Conservation (phyloP, 129 eudicot species). For the Arctium lappa region DNA sequence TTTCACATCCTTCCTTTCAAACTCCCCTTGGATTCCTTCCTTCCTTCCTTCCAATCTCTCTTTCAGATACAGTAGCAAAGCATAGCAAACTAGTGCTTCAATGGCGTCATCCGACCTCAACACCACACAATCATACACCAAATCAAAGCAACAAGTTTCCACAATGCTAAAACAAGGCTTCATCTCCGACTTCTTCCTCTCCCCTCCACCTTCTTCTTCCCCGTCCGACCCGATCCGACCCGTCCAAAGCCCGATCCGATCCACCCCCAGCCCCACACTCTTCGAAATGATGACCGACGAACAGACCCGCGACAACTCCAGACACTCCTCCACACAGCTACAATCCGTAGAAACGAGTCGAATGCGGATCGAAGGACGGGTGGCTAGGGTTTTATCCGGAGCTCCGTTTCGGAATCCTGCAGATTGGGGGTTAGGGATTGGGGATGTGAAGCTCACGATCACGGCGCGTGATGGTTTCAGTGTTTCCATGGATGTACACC, state of each 20-base stretch:
- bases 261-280: constrained; percentile 76
- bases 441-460: constrained; percentile 80
- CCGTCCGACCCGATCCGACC: constrained; percentile 47
- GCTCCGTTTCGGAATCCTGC: constrained; percentile 54
- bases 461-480: constrained; percentile 59
- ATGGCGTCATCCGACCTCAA: constrained; percentile 50
- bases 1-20: neutral
- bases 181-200: constrained; percentile 65
- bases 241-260: constrained; percentile 34
- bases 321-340: neutral
- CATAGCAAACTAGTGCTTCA: neutral
- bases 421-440: constrained; percentile 45
- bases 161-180: constrained; percentile 92
- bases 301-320: constrained; percentile 46
- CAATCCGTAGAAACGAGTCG: constrained; percentile 21
- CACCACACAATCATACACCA: neutral
- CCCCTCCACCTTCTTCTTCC: constrained; percentile 41
- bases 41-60: neutral
- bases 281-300: constrained; percentile 87
- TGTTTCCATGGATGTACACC: constrained; percentile 67
- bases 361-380: constrained; percentile 43
- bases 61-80: neutral
- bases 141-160: constrained; percentile 57
- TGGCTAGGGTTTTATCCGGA: constrained; percentile 45
- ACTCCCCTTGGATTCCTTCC: constrained; percentile 9